Percentiles rank a stretch among this genome's conserved stretches.
Conservation (phyloP, 106 monocot species). For the Dactylorhiza incarnata region DNA sequence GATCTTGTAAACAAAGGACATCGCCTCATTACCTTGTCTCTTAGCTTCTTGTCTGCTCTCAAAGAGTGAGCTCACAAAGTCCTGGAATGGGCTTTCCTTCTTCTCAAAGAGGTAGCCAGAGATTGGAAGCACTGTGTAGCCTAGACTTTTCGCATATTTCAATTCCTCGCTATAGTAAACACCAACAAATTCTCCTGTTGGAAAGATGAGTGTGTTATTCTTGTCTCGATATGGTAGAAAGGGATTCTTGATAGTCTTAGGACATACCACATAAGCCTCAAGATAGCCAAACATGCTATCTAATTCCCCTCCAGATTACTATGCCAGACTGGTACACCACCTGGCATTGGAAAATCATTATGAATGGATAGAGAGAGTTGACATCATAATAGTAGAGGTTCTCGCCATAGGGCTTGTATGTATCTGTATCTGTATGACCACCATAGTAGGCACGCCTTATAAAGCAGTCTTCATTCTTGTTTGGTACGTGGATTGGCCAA, state of each 20-base stretch:
- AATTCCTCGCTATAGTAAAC: no score
- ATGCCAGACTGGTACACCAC: slow-evolving; percentile 1
- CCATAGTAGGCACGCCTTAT: slow-evolving; percentile 10
- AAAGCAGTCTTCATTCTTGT: slow-evolving; percentile 10
- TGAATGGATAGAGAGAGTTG: not conserved
- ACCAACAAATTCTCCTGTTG: no score
- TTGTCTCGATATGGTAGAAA: no score
- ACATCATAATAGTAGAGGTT: not conserved
- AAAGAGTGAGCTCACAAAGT: no score
- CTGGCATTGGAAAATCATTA: slow-evolving; percentile 10
- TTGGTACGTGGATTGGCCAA: slow-evolving; percentile 11
- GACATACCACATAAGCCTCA: not conserved
- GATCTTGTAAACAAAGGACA: not conserved
- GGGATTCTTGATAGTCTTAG: no score
- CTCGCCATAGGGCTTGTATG: slow-evolving; percentile 13
- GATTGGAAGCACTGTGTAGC: no score
- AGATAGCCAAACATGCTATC: not conserved
- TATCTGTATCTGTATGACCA: slow-evolving; percentile 12
- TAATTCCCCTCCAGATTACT: not conserved
- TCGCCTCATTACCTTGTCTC: not conserved
- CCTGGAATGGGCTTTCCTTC: no score
- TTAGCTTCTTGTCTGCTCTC: not conserved
- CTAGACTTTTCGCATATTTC: no score
- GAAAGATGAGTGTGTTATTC: no score
- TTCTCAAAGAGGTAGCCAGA: no score